phyloP scores from a whole-genome alignment of 176 grass and related monocot species.

The Miscanthus lutarioriparius region DNA sequence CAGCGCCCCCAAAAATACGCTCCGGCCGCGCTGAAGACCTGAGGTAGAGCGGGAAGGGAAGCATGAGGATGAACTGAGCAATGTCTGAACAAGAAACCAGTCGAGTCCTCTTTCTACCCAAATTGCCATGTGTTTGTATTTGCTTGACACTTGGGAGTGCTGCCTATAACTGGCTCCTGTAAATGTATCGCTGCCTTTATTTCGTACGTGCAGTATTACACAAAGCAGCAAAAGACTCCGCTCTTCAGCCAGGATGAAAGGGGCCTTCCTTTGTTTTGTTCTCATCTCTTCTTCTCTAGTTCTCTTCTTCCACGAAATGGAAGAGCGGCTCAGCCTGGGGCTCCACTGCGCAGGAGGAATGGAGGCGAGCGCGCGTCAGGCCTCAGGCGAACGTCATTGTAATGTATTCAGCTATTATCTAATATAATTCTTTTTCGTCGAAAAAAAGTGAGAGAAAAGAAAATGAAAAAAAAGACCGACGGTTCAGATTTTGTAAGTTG shows the following conservation, averaged over 20 bases:
- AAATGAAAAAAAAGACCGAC: too few relatives aligned
- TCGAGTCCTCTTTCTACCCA: background rate
- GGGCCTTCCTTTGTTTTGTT: too few relatives aligned
- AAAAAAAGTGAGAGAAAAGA: too few relatives aligned
- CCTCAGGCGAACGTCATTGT: too few relatives aligned
- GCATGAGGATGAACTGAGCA: background rate
- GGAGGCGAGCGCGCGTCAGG: too few relatives aligned
- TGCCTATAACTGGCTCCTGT: background rate
- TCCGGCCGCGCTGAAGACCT: conserved; percentile 32
- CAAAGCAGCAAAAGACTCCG: background rate
- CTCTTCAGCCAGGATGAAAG: background rate
- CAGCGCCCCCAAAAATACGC: conserved; percentile 79
- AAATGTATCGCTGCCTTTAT: background rate
- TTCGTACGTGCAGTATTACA: background rate
- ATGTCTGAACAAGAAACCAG: background rate
- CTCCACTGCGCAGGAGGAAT: too few relatives aligned
- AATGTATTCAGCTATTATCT: too few relatives aligned
- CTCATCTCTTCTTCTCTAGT: too few relatives aligned
- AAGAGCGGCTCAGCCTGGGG: too few relatives aligned
- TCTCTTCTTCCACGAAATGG: too few relatives aligned
- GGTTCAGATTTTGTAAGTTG: too few relatives aligned
- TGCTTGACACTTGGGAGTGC: background rate
- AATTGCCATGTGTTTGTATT: background rate
- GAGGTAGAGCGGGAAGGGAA: background rate
- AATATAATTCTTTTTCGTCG: too few relatives aligned